Percentiles rank a stretch among this genome's conserved stretches.
These are phyloP conservation scores for Rosa chinensis DNA, from an alignment of 306 rosid genomes.

Conservation along the genomic window DNA sequence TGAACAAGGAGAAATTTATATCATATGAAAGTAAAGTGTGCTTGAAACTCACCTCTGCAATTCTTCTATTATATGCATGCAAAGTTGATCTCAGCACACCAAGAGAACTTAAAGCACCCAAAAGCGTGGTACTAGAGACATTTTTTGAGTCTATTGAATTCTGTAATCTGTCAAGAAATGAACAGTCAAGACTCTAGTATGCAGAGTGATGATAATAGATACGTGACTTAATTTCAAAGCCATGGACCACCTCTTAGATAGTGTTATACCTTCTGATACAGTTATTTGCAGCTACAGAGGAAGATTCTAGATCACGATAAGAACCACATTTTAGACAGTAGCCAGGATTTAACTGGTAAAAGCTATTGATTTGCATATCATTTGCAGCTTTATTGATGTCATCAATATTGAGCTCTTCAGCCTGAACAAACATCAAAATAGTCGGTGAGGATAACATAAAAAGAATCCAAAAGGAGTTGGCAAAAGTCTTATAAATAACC, in stretches of 20 bases:
- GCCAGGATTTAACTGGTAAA: constrained; percentile 46
- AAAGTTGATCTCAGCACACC: constrained; percentile 56
- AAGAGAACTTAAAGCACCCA: constrained; percentile 60
- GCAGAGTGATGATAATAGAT: neutral
- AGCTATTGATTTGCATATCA: constrained; percentile 31
- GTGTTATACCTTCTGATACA: constrained; percentile 48
- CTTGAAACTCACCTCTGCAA: constrained; percentile 71
- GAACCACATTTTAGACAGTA: constrained; percentile 70
- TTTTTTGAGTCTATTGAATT: constrained; percentile 51
- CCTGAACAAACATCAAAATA: constrained; percentile 30
- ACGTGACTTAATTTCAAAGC: neutral
- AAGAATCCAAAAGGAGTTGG: neutral
- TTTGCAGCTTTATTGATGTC: constrained; percentile 36
- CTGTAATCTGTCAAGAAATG: constrained; percentile 54
- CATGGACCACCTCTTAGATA: neutral
- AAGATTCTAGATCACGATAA: constrained; percentile 60
- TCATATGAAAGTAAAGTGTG: neutral
- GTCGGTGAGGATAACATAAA: constrained; percentile 1
- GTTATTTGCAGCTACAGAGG: constrained; percentile 42
- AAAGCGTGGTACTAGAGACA: constrained; percentile 39
- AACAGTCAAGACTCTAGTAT: constrained; percentile 10
- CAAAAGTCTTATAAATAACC: neutral
- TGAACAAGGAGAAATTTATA: neutral
- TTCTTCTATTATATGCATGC: constrained; percentile 64
- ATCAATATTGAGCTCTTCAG: constrained; percentile 28